Base-by-base conservation (phyloP, 495 filamentous ascomycete species). In the Usnea hakonensis region DNA sequence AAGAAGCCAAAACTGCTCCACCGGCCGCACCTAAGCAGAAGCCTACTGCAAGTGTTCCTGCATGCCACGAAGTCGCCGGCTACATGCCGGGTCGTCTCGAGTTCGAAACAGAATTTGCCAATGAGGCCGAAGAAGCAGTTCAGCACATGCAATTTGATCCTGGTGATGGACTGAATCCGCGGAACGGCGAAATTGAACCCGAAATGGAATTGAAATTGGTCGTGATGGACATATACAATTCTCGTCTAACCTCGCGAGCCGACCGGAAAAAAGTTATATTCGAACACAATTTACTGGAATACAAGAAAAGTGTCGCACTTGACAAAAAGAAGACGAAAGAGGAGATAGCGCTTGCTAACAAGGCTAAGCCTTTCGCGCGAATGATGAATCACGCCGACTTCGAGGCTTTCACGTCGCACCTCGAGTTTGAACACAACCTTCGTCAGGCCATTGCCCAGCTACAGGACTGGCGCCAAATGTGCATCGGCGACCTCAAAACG, bases 51-150 rank as follows among this genome's bases (percentile, higher is more conserved):
- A 91, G 87, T 76, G 90, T 95, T 5, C 94, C 94, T 19, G 83
- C 92, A 33, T 97, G 95, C 72, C 94, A 99, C 73, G 94, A 99
- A 72, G 93, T 99, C 33, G 89, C 95, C 71, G 94, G 94, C 5
- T 99, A 95, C 74, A 99, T 99, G 94, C 94, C 94, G 3, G 94
- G 95, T 40, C 90, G 94, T 23, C 75, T 99, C 62, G 94, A 99
- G 70, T 99, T 97, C 69, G 94, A 99, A 79, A 95, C 90, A 0
- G 94, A 99, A 68, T 96, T 93, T 72, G 86, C 91, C 69, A 97
- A 99, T 73, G 95, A 97, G 67, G 94, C 95, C 0, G 94, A 99
- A 73, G 95, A 97, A 75, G 92, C 92, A 0, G 95, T 99, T 16
- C 94, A 97, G 72, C 87, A 94, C 61, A 96, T 99, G 89, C 87